Evolutionary conservation across 192 early-diverging fungal genomes (phyloP).

Genomic region (Paraglomus brasilianum): DNA sequence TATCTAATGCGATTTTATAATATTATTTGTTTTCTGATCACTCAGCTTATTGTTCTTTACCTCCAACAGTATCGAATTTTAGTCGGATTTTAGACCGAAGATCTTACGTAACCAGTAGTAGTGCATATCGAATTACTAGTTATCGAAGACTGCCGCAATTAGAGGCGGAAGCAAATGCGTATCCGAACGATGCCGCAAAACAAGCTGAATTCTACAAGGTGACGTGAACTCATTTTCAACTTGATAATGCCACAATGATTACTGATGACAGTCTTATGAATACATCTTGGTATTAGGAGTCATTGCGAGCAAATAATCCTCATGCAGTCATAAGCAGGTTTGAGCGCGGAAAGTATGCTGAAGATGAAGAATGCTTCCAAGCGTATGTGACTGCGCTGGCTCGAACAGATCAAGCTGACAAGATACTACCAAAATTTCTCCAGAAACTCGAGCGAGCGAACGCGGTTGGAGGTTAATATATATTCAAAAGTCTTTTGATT

Average conservation of each 20-base stretch:
- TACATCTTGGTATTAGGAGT: slow-evolving; percentile 43
- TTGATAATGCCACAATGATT: not conserved
- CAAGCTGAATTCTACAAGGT: slow-evolving; percentile 60
- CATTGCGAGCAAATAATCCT: slow-evolving; percentile 51
- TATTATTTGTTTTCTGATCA: not conserved
- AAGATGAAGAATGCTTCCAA: slow-evolving; percentile 54
- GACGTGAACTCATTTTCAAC: not conserved
- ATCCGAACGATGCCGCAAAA: slow-evolving; percentile 46
- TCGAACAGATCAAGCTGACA: slow-evolving; percentile 50
- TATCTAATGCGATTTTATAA: not conserved
- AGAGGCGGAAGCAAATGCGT: slow-evolving; percentile 54
- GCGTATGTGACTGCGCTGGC: slow-evolving; percentile 55
- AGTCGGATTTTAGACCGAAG: not conserved
- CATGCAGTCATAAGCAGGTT: slow-evolving; percentile 52
- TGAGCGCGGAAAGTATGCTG: slow-evolving; percentile 52
- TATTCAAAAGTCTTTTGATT: slow-evolving; percentile 1
- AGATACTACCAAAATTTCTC: slow-evolving; percentile 54
- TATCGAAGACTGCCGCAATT: slow-evolving; percentile 47
- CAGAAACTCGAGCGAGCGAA: slow-evolving; percentile 48
- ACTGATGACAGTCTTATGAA: not conserved
- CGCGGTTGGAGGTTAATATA: slow-evolving; percentile 29
- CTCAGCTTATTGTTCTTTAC: not conserved
- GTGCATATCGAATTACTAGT: slow-evolving; percentile 44
- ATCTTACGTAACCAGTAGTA: slow-evolving; percentile 9
- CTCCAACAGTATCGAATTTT: not conserved